phyloP scores from a whole-genome alignment of 2,329 filamentous ascomycete genomes.

The Cladosporium velox region DNA sequence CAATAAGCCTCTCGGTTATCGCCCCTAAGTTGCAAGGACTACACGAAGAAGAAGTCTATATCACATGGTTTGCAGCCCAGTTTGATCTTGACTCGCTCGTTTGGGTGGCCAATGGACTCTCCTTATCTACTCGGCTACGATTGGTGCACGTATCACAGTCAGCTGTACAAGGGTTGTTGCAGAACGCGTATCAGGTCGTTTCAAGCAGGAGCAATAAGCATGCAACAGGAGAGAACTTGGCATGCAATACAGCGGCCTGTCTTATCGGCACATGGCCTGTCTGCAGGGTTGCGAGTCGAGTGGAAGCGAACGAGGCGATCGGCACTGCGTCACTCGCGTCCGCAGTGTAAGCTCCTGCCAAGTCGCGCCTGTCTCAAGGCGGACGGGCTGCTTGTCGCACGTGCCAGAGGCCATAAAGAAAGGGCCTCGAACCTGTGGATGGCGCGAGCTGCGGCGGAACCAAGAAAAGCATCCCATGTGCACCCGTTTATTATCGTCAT shows the following conservation, averaged over 20 bases:
- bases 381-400: background rate
- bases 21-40: background rate
- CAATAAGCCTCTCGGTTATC: background rate
- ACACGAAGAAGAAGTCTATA: background rate
- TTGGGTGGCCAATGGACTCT: background rate
- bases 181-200: constrained; percentile 1
- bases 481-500: background rate
- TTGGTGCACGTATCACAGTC: background rate
- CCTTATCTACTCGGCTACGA: background rate
- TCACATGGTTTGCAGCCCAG: background rate
- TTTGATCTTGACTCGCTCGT: background rate
- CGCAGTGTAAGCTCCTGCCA: background rate
- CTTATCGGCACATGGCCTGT: constrained; percentile 12
- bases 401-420: constrained; percentile 10
- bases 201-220: constrained; percentile 10
- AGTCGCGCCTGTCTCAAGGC: background rate
- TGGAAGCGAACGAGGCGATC: constrained; percentile 1
- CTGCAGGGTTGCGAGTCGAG: constrained; percentile 10
- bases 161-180: background rate
- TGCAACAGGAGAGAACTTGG: constrained; percentile 1
- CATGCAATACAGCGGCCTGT: constrained; percentile 2
- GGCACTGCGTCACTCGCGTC: constrained; percentile 1
- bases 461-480: constrained; percentile 2
- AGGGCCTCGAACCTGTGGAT: constrained; percentile 7
- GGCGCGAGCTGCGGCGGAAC: background rate